phyloP scores from a whole-genome alignment of 495 filamentous ascomycete species.

The Polyplosphaeria fusca region DNA sequence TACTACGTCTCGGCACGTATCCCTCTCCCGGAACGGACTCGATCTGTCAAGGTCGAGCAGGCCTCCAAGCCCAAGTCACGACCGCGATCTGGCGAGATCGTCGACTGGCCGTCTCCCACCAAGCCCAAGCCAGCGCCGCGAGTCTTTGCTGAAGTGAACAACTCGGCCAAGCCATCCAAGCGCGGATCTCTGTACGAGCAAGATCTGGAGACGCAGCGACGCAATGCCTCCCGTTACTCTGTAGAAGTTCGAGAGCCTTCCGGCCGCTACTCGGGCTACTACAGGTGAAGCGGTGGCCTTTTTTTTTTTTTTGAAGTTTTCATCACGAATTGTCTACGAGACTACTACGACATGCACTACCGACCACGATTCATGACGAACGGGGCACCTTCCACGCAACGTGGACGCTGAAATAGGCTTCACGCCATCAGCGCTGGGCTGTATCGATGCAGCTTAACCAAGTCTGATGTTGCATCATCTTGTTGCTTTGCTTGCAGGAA shows the following conservation, averaged over 20 bases:
- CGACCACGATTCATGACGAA: too few species aligned
- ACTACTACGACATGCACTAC: constrained; percentile 1
- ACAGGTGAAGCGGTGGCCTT: constrained; percentile 26
- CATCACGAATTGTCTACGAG: constrained; percentile 4
- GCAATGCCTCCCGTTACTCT: constrained; percentile 32
- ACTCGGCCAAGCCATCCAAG: constrained; percentile 19
- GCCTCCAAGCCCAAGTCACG: constrained; percentile 25
- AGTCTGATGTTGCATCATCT: constrained; percentile 20
- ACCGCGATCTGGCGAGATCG: constrained; percentile 34
- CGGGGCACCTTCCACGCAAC: too few species aligned
- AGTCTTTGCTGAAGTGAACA: constrained; percentile 21
- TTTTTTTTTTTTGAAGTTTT: constrained; percentile 2
- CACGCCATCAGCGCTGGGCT: not conserved
- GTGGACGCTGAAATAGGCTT: constrained; percentile 14
- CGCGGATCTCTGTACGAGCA: constrained; percentile 40
- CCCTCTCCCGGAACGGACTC: constrained; percentile 13
- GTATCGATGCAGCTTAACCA: constrained; percentile 28
- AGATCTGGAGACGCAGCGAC: constrained; percentile 33
- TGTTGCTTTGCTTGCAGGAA: constrained; percentile 26
- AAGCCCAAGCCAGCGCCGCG: constrained; percentile 15
- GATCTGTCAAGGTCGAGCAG: constrained; percentile 32
- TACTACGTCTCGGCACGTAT: constrained; percentile 35
- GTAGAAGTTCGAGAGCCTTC: constrained; percentile 40
- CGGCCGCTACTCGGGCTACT: constrained; percentile 33
- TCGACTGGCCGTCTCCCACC: constrained; percentile 31